phyloP scores from a whole-genome alignment of 2,329 filamentous ascomycete genomes.

The Cladophialophora chaetospira region DNA sequence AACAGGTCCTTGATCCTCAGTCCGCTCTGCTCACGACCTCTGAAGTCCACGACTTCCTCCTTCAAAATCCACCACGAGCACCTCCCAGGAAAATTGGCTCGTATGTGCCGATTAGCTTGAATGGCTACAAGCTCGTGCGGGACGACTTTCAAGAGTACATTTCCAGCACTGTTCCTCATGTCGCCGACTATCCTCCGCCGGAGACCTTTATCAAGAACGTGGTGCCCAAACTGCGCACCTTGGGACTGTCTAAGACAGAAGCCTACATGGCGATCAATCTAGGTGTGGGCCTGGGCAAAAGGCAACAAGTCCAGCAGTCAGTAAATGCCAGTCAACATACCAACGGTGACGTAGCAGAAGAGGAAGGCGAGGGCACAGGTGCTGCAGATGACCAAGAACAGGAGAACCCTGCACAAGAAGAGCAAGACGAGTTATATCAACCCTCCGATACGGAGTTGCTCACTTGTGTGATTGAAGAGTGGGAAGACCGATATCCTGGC shows the following conservation, averaged over 20 bases:
- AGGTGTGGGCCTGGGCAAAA: slow-evolving; percentile 41
- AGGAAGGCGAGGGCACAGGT: slow-evolving; percentile 20
- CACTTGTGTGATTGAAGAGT: slow-evolving; percentile 30
- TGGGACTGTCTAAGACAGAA: slow-evolving; percentile 49
- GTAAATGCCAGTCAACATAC: neutral
- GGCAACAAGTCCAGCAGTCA: slow-evolving; percentile 3
- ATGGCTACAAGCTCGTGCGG: slow-evolving; percentile 49
- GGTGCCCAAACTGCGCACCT: slow-evolving; percentile 42
- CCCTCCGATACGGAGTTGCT: slow-evolving; percentile 26
- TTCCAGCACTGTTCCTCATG: slow-evolving; percentile 23
- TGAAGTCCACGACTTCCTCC: slow-evolving; percentile 47
- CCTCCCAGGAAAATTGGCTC: slow-evolving; percentile 28
- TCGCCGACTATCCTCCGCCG: slow-evolving; percentile 37
- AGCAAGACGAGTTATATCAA: slow-evolving; percentile 16
- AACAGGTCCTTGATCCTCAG: slow-evolving; percentile 48
- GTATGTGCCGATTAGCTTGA: slow-evolving; percentile 43
- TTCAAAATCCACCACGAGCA: slow-evolving; percentile 43
- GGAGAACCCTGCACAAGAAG: neutral
- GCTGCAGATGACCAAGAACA: neutral
- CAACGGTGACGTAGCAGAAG: slow-evolving; percentile 10
- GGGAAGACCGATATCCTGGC: slow-evolving; percentile 32
- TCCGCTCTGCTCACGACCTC: slow-evolving; percentile 47
- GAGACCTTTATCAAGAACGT: slow-evolving; percentile 43
- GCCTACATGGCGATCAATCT: slow-evolving; percentile 50
- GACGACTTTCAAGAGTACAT: slow-evolving; percentile 39